Conservation (phyloP, 176 grass and related monocot species). For the Phyllostachys edulis region DNA sequence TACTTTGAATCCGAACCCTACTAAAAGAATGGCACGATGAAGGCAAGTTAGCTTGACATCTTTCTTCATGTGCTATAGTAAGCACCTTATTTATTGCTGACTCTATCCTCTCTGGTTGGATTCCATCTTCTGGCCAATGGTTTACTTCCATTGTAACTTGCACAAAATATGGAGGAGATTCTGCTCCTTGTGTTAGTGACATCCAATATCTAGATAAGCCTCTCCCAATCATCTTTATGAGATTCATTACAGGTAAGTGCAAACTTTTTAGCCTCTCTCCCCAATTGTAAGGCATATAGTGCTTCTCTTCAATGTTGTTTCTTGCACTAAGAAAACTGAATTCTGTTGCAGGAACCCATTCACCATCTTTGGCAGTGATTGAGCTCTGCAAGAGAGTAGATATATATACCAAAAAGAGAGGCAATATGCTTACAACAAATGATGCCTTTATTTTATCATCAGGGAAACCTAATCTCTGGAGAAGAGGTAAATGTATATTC, state of each 20-base stretch:
- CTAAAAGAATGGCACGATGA: slow-evolving; percentile 74
- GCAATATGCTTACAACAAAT: slow-evolving; percentile 86
- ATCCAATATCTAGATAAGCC: slow-evolving; percentile 89
- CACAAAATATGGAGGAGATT: slow-evolving; percentile 96
- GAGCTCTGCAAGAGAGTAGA: slow-evolving; percentile 92
- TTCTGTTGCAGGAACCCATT: slow-evolving; percentile 91
- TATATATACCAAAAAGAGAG: slow-evolving; percentile 95
- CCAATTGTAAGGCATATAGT: slow-evolving; percentile 41
- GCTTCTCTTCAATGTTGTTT: slow-evolving; percentile 60
- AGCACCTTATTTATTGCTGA: slow-evolving; percentile 90
- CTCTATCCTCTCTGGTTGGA: slow-evolving; percentile 94
- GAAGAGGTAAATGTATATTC: slow-evolving; percentile 65
- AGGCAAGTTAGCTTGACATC: slow-evolving; percentile 59
- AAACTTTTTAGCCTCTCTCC: slow-evolving; percentile 50
- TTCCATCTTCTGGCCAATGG: slow-evolving; percentile 95
- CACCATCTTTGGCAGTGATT: slow-evolving; percentile 95
- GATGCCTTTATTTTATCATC: slow-evolving; percentile 87
- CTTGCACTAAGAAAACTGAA: slow-evolving; percentile 71
- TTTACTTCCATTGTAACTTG: slow-evolving; percentile 92
- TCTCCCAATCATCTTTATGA: slow-evolving; percentile 55
- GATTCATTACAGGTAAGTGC: slow-evolving; percentile 58
- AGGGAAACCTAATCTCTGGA: slow-evolving; percentile 89
- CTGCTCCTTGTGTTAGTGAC: slow-evolving; percentile 87
- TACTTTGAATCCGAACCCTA: slow-evolving; percentile 88
- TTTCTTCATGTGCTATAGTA: slow-evolving; percentile 73